phyloP scores from a whole-genome alignment of 2,329 filamentous ascomycete genomes.

The Scedosporium dehoogii region DNA sequence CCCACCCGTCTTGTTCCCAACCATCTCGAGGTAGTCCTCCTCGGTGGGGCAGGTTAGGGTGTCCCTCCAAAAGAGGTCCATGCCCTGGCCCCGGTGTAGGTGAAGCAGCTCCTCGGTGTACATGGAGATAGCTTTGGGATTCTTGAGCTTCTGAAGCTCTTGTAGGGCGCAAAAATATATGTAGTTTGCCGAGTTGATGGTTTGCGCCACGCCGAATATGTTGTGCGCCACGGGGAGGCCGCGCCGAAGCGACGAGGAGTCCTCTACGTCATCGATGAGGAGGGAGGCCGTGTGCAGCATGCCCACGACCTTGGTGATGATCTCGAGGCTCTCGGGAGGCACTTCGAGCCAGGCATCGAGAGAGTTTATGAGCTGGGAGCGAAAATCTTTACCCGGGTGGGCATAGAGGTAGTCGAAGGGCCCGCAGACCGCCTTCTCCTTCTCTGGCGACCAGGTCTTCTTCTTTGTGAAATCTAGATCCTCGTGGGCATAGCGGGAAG shows the following conservation, averaged over 20 bases:
- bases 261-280: slow-evolving; percentile 81
- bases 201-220: slow-evolving; percentile 79
- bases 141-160: slow-evolving; percentile 62
- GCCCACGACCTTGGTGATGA: slow-evolving; percentile 71
- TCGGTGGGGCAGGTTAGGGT: slow-evolving; percentile 74
- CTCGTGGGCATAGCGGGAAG: slow-evolving; percentile 42
- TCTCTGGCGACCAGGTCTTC: slow-evolving; percentile 58
- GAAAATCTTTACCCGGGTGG: slow-evolving; percentile 78
- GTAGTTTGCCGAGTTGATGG: slow-evolving; percentile 86
- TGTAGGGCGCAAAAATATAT: slow-evolving; percentile 74
- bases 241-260: slow-evolving; percentile 64
- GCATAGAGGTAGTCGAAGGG: slow-evolving; percentile 73
- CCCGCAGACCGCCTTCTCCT: slow-evolving; percentile 67
- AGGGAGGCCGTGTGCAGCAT: slow-evolving; percentile 82
- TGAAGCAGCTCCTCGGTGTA: slow-evolving; percentile 78
- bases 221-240: slow-evolving; percentile 74
- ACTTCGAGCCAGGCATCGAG: slow-evolving; percentile 77
- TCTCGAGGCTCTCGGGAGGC: slow-evolving; percentile 54
- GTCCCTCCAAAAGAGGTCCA: slow-evolving; percentile 87
- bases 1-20: slow-evolving; percentile 81
- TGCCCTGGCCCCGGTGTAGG: slow-evolving; percentile 77
- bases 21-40: slow-evolving; percentile 91
- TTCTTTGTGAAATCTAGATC: slow-evolving; percentile 42
- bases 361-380: slow-evolving; percentile 66
- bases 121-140: slow-evolving; percentile 56